phyloP scores from a whole-genome alignment of 1,284 basidiomycete species.

The Thelephora terrestris region DNA sequence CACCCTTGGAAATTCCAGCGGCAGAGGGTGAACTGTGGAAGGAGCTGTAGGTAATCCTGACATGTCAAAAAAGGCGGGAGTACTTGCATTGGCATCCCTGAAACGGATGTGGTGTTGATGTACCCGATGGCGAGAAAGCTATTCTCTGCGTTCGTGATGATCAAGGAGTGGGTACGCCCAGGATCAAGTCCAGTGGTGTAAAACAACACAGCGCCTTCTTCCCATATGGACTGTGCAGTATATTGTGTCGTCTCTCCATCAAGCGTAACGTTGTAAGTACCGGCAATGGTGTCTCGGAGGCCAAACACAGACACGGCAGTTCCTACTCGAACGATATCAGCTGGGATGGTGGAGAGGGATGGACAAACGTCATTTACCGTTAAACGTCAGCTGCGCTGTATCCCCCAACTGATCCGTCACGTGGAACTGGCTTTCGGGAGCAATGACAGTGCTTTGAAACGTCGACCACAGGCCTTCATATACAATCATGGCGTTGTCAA shows the following conservation, averaged over 20 bases:
- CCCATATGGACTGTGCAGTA: background rate
- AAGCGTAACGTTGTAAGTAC: background rate
- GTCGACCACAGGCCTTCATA: too few species aligned
- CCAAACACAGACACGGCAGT: background rate
- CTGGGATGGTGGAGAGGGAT: background rate
- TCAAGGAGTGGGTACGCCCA: constrained; percentile 34
- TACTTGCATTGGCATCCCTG: background rate
- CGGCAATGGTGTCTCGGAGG: background rate
- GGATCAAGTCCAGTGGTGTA: constrained; percentile 51
- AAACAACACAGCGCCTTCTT: constrained; percentile 35
- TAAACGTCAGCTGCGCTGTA: background rate
- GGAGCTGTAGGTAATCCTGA: background rate
- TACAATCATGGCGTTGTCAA: too few species aligned
- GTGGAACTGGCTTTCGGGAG: background rate
- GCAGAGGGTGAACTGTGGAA: background rate
- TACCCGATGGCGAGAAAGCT: background rate
- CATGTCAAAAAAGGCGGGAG: background rate
- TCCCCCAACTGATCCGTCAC: background rate
- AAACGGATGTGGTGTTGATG: background rate
- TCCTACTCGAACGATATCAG: background rate
- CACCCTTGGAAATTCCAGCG: background rate
- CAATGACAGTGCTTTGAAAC: too few species aligned
- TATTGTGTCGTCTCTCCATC: background rate
- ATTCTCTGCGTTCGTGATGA: constrained; percentile 39
- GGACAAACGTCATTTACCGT: background rate